Percentiles rank a stretch among this genome's conserved stretches.
Conservation (phyloP, 169 alveolate species). For the Plasmodium gonderi region DNA sequence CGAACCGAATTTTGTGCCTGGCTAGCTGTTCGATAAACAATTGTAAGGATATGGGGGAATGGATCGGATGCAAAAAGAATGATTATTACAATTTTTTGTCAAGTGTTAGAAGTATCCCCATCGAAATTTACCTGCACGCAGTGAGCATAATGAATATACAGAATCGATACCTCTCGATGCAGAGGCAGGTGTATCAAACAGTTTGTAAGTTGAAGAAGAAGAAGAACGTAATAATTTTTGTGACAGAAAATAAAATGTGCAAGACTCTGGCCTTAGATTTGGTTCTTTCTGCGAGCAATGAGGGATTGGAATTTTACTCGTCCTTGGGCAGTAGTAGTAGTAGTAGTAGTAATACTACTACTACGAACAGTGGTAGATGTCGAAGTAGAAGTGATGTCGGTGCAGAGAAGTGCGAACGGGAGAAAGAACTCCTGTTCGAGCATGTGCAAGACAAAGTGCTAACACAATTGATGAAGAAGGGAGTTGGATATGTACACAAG, state of each 20-base stretch:
- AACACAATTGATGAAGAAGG: constrained; percentile 8
- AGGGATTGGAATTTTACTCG: constrained; percentile 63
- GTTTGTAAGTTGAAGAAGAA: constrained; percentile 74
- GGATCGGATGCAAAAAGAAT: constrained; percentile 89
- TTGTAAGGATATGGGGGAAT: constrained; percentile 88
- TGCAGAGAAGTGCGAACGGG: neutral
- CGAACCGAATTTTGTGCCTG: constrained; percentile 45
- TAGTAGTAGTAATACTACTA: neutral
- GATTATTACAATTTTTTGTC: constrained; percentile 87
- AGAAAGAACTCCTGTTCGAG: neutral
- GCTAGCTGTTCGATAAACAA: constrained; percentile 79
- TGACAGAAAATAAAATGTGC: constrained; percentile 95
- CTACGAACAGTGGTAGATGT: neutral
- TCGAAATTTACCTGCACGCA: constrained; percentile 77
- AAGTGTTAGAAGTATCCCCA: constrained; percentile 87
- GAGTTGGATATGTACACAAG: constrained; percentile 83
- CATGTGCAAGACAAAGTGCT: neutral
- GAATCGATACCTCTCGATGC: constrained; percentile 73
- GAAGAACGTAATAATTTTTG: constrained; percentile 91
- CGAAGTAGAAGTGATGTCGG: neutral
- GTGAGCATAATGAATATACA: constrained; percentile 70
- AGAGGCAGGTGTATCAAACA: constrained; percentile 72
- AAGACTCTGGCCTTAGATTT: constrained; percentile 95
- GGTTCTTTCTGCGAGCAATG: constrained; percentile 86
- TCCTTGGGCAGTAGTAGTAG: neutral